phyloP scores from a whole-genome alignment of 2,329 filamentous ascomycete species.

The Xylaria digitata region DNA sequence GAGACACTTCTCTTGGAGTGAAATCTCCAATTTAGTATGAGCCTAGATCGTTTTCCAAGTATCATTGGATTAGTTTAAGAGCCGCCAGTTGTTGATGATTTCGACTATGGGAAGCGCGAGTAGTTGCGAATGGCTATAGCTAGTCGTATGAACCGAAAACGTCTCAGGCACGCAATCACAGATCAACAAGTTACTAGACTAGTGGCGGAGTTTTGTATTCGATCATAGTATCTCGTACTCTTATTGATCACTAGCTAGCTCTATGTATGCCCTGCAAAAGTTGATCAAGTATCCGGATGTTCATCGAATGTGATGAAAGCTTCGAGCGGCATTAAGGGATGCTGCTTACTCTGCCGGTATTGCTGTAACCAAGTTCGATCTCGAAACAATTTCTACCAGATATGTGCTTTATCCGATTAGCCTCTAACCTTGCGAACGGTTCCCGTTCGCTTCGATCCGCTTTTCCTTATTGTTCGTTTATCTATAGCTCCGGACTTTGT shows the following conservation, averaged over 20 bases:
- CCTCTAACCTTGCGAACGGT: conserved; percentile 7
- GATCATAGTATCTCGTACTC: not conserved
- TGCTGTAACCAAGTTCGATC: not conserved
- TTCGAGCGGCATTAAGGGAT: not conserved
- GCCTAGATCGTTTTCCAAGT: not conserved
- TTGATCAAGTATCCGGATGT: not conserved
- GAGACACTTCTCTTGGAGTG: not conserved
- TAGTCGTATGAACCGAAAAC: not conserved
- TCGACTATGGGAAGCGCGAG: not conserved
- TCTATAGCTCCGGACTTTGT: conserved; percentile 32
- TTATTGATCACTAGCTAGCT: not conserved
- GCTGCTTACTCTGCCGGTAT: not conserved
- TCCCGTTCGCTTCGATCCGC: not conserved
- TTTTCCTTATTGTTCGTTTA: conserved; percentile 25
- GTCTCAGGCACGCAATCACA: not conserved
- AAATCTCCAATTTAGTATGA: not conserved
- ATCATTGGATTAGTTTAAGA: not conserved
- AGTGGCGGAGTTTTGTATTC: not conserved
- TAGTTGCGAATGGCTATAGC: not conserved
- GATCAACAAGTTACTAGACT: not conserved
- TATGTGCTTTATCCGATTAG: not conserved
- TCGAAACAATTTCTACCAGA: not conserved
- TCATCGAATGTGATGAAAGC: not conserved
- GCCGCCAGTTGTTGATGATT: too few relatives aligned
- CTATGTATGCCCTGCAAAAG: not conserved